These are phyloP conservation scores for Coffea eugenioides DNA, from an alignment of 257 asterid species.

Conservation along the genomic window DNA sequence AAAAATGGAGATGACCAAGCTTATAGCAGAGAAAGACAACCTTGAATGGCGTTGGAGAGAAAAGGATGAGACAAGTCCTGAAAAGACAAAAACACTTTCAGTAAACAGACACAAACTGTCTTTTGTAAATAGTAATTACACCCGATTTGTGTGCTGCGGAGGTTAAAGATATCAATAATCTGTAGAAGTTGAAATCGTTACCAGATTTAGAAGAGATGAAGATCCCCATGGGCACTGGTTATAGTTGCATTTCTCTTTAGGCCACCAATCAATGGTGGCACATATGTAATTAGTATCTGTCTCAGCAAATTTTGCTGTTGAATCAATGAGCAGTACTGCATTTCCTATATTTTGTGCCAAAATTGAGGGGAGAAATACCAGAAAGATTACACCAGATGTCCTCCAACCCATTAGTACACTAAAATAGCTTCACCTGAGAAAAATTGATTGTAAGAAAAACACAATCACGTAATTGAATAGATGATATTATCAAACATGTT, in stretches of 20 bases:
- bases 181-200: slow-evolving; percentile 13
- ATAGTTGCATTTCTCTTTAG: slow-evolving; percentile 82
- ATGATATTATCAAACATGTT: not conserved
- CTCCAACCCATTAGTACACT: slow-evolving; percentile 48
- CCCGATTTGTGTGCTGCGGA: not conserved
- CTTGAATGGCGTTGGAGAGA: slow-evolving; percentile 71
- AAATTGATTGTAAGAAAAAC: slow-evolving; percentile 19
- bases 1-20: not conserved
- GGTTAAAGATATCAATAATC: not conserved
- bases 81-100: slow-evolving; percentile 24
- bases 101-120: not conserved
- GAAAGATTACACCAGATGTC: slow-evolving; percentile 32
- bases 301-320: slow-evolving; percentile 44
- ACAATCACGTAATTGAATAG: not conserved
- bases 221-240: slow-evolving; percentile 86
- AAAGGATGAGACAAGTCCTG: slow-evolving; percentile 81
- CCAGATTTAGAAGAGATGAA: slow-evolving; percentile 68
- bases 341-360: slow-evolving; percentile 47
- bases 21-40: slow-evolving; percentile 38
- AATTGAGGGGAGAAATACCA: slow-evolving; percentile 47
- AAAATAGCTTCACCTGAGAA: slow-evolving; percentile 24
- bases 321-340: slow-evolving; percentile 46
- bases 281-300: slow-evolving; percentile 81
- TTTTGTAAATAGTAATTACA: not conserved
- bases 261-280: slow-evolving; percentile 99